Conservation (phyloP, 129 eudicot genomes). For the carrot (Daucus carota) region DNA sequence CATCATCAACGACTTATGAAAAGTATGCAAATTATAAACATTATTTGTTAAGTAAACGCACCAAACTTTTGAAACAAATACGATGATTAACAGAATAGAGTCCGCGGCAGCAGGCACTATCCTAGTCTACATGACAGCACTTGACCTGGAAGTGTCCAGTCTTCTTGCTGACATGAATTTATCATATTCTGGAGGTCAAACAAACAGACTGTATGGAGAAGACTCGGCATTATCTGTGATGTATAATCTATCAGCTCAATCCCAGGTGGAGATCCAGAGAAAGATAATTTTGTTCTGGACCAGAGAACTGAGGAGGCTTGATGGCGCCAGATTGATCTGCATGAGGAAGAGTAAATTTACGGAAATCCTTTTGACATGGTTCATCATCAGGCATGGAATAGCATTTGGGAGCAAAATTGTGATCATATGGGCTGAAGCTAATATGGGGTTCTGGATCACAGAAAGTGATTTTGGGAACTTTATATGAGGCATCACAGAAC, state of each 20-base stretch:
- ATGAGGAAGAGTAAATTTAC: constrained; percentile 45
- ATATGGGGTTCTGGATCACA: constrained; percentile 29
- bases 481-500: constrained; percentile 18
- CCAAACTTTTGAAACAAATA: no score
- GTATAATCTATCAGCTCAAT: constrained; percentile 20
- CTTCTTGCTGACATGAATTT: not conserved
- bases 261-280: constrained; percentile 63
- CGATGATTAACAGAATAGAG: no score
- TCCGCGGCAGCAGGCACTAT: no score
- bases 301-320: constrained; percentile 20
- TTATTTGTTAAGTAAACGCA: no score
- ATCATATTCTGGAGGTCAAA: not conserved
- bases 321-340: constrained; percentile 21
- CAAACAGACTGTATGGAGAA: not conserved
- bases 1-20: no score
- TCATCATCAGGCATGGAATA: not conserved
- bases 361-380: constrained; percentile 14
- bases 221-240: not conserved
- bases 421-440: constrained; percentile 34
- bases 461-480: constrained; percentile 15
- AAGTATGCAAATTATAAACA: no score
- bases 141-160: not conserved
- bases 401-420: constrained; percentile 16
- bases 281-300: constrained; percentile 21
- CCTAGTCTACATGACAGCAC: no score